Evolutionary conservation across 2,329 filamentous ascomycete species (phyloP).

Genomic region (Colletotrichum gigasporum): DNA sequence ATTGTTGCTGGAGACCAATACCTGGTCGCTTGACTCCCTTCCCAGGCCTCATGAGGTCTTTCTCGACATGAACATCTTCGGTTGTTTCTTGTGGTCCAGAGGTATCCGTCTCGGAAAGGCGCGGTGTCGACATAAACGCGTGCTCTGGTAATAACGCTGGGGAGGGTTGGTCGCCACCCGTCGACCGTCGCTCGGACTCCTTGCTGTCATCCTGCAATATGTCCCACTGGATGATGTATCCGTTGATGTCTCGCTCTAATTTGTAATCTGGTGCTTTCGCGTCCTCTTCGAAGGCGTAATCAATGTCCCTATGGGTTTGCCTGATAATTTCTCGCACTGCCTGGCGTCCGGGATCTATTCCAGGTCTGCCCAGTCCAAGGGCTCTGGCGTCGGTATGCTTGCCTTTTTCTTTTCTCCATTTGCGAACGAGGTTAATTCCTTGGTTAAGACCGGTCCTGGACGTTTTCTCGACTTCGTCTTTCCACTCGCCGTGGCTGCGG

Average conservation of each 20-base stretch:
- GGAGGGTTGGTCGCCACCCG: no score
- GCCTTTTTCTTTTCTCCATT: background rate
- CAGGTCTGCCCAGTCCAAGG: background rate
- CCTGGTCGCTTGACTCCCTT: no score
- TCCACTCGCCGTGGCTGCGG: background rate
- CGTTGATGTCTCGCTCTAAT: constrained; percentile 1
- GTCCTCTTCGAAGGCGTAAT: background rate
- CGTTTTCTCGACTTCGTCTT: background rate
- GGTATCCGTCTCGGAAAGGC: no score
- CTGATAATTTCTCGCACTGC: background rate
- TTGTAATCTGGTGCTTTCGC: background rate
- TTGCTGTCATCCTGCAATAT: background rate
- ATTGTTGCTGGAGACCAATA: no score
- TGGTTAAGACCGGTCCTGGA: no score
- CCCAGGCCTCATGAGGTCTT: no score
- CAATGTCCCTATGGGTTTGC: background rate
- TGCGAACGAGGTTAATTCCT: background rate
- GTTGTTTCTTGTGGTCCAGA: no score
- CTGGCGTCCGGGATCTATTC: background rate
- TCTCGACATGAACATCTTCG: no score
- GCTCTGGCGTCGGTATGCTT: no score
- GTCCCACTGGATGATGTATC: constrained; percentile 5
- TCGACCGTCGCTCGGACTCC: background rate
- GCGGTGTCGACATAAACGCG: no score
- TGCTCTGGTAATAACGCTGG: no score